Percentiles rank a stretch among this genome's conserved stretches.
phyloP scores from a whole-genome alignment of 1,284 basidiomycete species.

The Malassezia sp. region DNA sequence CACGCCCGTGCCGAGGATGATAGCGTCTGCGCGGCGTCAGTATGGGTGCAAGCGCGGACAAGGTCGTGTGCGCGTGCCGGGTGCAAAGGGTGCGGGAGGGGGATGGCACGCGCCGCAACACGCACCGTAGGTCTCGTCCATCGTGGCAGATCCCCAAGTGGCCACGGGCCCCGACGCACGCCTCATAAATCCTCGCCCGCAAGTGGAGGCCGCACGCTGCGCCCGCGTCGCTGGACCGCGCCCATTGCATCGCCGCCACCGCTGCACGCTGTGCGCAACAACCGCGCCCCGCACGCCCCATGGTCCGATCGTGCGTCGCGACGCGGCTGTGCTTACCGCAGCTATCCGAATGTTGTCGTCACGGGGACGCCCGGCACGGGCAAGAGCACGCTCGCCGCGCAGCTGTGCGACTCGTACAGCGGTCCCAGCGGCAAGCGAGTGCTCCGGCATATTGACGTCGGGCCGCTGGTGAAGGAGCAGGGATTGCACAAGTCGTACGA shows the following conservation, averaged over 20 bases:
- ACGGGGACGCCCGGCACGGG: constrained; percentile 75
- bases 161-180: too few relatives aligned
- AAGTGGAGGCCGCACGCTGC: constrained; percentile 1
- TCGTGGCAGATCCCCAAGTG: too few relatives aligned
- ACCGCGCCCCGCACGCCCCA: too few relatives aligned
- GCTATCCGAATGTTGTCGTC: constrained; percentile 70
- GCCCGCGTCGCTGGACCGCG: too few relatives aligned
- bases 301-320: constrained; percentile 15
- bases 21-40: constrained; percentile 32
- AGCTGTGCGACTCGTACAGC: constrained; percentile 25
- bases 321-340: neutral
- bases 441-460: constrained; percentile 67
- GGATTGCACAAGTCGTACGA: constrained; percentile 74
- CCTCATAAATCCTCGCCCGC: too few relatives aligned
- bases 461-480: constrained; percentile 74
- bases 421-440: constrained; percentile 9
- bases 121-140: constrained; percentile 41
- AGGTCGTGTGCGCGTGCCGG: neutral
- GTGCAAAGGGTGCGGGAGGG: neutral
- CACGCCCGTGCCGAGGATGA: constrained; percentile 68
- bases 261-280: too few relatives aligned
- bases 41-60: too few relatives aligned
- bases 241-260: too few relatives aligned
- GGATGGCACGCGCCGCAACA: neutral
- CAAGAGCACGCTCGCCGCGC: constrained; percentile 74